phyloP scores from a whole-genome alignment of 345 rosid genomes.

The Pseudoturritis turrita region DNA sequence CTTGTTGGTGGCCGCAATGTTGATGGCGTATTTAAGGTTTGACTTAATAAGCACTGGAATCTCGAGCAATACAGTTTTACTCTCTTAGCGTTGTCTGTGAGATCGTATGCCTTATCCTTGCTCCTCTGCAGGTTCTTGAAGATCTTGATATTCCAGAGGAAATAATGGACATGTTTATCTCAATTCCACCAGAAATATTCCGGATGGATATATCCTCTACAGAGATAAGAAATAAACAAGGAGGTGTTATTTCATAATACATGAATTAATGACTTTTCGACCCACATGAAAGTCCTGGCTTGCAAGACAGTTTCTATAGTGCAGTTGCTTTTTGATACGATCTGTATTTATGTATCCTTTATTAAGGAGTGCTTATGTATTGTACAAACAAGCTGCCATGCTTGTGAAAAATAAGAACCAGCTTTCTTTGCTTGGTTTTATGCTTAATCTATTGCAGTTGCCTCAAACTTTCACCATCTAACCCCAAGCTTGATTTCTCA shows the following conservation, averaged over 20 bases:
- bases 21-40: constrained; percentile 77
- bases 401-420: constrained; percentile 3
- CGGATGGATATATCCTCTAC: constrained; percentile 80
- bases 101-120: background rate
- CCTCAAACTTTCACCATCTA: background rate
- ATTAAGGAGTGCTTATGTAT: background rate
- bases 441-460: no score
- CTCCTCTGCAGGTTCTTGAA: constrained; percentile 60
- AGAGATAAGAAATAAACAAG: constrained; percentile 44
- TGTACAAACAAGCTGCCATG: background rate
- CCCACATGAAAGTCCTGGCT: background rate
- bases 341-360: background rate
- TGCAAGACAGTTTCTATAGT: background rate
- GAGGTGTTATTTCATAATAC: no score
- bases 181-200: constrained; percentile 67
- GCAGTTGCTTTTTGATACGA: background rate
- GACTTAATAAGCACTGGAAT: background rate
- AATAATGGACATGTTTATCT: constrained; percentile 58
- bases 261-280: no score
- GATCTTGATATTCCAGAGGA: constrained; percentile 71
- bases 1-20: constrained; percentile 82
- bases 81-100: background rate
- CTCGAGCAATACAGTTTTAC: background rate
- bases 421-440: background rate
- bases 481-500: no score